phyloP scores from a whole-genome alignment of 306 rosid genomes.

The Sesbania bispinosa region DNA sequence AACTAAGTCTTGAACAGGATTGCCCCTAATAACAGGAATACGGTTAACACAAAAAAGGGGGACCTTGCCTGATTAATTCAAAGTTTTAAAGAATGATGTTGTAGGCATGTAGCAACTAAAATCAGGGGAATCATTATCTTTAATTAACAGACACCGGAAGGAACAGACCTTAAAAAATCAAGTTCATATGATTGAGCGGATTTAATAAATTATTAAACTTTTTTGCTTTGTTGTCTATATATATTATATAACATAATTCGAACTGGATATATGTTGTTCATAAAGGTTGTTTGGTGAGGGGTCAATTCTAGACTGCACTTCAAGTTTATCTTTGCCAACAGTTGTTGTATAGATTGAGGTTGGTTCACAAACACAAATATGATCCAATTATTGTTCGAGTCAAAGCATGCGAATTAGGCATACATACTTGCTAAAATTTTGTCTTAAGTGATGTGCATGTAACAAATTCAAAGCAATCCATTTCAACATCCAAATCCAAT shows the following conservation, averaged over 20 bases:
- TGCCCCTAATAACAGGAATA: no score
- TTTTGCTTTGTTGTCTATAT: background rate
- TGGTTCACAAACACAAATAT: background rate
- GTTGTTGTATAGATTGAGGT: background rate
- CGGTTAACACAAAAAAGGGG: no score
- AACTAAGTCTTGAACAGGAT: no score
- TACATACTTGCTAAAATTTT: background rate
- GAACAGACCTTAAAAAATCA: no score
- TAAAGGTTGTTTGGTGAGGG: conserved; percentile 5
- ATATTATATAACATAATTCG: background rate
- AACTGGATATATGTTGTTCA: background rate
- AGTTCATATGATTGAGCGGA: background rate
- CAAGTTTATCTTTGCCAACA: conserved; percentile 17
- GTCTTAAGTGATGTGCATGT: background rate
- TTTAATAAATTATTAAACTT: background rate
- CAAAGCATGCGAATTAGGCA: conserved; percentile 6
- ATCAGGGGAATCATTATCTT: no score
- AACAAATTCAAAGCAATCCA: background rate
- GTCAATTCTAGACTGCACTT: background rate
- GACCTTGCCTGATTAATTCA: no score
- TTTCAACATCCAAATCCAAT: background rate
- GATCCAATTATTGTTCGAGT: background rate
- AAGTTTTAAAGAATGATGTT: no score
- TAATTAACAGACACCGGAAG: no score
- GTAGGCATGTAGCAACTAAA: no score